These are phyloP conservation scores for Cucurbita maxima DNA, from an alignment of 306 rosid genomes.

Conservation along the genomic window DNA sequence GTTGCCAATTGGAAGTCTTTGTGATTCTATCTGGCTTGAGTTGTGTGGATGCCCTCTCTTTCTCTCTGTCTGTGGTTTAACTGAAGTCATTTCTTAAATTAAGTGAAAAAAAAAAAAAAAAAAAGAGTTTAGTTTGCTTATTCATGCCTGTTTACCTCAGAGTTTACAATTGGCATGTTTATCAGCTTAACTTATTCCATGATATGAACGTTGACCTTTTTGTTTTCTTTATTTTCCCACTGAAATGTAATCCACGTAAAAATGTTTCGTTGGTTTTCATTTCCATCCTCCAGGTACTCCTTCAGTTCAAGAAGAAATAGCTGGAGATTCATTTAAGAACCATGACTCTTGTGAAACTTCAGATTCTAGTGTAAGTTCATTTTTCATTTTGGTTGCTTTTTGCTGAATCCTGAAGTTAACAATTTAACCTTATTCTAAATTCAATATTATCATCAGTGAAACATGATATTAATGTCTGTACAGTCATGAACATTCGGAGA, in stretches of 20 bases:
- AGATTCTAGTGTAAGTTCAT: constrained; percentile 36
- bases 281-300: constrained; percentile 35
- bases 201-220: background rate
- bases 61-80: background rate
- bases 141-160: background rate
- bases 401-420: background rate
- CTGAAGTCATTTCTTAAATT: background rate
- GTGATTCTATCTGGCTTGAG: background rate
- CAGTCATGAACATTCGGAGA: background rate
- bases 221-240: background rate
- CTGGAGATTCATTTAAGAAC: constrained; percentile 14
- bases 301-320: constrained; percentile 31
- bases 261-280: constrained; percentile 6
- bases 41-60: background rate
- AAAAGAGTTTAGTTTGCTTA: background rate
- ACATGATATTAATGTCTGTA: background rate
- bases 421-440: background rate
- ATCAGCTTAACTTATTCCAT: background rate
- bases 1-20: too few species aligned
- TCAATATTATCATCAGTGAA: background rate
- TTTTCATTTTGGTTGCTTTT: background rate
- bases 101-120: background rate
- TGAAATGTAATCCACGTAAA: background rate
- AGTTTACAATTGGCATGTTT: background rate
- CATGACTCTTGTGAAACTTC: constrained; percentile 18